Percentiles rank a stretch among this genome's conserved stretches.
Conservation (phyloP, 257 asterid species). For the Nicotiana tabacum region DNA sequence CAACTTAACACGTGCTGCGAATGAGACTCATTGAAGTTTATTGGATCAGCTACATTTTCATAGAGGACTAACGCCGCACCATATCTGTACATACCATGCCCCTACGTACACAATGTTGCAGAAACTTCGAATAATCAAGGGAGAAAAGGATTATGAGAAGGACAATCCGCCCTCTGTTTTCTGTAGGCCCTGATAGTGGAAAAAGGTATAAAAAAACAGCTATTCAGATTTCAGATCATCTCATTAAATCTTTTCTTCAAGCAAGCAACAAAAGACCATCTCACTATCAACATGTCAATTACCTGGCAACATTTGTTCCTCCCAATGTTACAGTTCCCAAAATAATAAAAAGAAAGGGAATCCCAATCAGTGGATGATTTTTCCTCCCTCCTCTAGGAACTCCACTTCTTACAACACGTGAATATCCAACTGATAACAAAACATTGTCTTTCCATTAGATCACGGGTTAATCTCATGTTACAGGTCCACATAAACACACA, state of each 20-base stretch:
- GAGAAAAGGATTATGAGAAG: constrained; percentile 70
- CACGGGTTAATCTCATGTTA: neutral
- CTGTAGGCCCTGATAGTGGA: constrained; percentile 46
- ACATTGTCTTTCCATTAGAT: neutral
- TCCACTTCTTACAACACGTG: constrained; percentile 45
- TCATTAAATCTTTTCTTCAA: neutral
- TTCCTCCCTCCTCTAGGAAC: constrained; percentile 42
- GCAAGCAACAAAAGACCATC: neutral
- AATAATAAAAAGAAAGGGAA: constrained; percentile 52
- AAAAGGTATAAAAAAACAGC: neutral
- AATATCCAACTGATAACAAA: constrained; percentile 27
- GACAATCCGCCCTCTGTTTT: constrained; percentile 47
- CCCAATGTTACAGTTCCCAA: constrained; percentile 50
- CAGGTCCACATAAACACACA: neutral
- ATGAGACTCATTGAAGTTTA: neutral
- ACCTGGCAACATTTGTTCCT: constrained; percentile 68
- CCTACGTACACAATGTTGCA: neutral
- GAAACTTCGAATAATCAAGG: constrained; percentile 29
- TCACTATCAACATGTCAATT: neutral
- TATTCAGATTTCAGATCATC: neutral
- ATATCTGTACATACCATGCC: neutral
- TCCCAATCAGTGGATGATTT: constrained; percentile 28
- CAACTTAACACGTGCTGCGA: neutral
- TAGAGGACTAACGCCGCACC: neutral
- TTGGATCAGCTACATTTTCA: neutral